Conservation (phyloP, 2,329 filamentous ascomycete genomes). For the Ophiosphaerella herpotricha region DNA sequence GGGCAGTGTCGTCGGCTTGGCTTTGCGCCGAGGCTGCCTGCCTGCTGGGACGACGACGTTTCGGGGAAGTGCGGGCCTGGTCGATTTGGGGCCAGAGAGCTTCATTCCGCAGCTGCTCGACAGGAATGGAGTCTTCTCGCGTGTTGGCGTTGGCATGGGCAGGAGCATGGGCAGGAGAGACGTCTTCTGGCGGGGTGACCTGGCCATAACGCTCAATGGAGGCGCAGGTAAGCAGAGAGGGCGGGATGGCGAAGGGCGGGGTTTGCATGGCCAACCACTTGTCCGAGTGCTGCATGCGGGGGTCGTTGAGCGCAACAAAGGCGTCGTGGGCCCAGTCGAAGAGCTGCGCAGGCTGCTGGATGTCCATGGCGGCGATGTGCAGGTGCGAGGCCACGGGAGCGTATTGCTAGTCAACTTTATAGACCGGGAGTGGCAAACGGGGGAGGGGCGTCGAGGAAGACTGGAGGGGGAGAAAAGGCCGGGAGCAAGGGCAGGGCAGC, state of each 20-base stretch:
- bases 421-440: too few relatives aligned
- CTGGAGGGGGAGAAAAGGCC: too few relatives aligned
- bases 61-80: slow-evolving; percentile 14
- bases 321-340: slow-evolving; percentile 37
- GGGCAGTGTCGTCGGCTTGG: slow-evolving; percentile 2
- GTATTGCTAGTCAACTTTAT: too few relatives aligned
- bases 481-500: too few relatives aligned
- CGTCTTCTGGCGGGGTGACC: slow-evolving; percentile 44
- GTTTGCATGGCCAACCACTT: slow-evolving; percentile 26
- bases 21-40: slow-evolving; percentile 10
- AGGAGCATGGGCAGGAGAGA: slow-evolving; percentile 17
- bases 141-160: slow-evolving; percentile 9
- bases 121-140: slow-evolving; percentile 32
- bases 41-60: slow-evolving; percentile 35
- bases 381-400: too few relatives aligned
- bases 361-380: slow-evolving; percentile 11
- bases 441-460: too few relatives aligned
- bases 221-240: slow-evolving; percentile 32
- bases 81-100: slow-evolving; percentile 26
- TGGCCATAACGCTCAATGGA: slow-evolving; percentile 41
- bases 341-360: slow-evolving; percentile 15
- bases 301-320: slow-evolving; percentile 30
- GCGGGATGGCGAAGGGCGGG: slow-evolving; percentile 32
- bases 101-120: slow-evolving; percentile 37
- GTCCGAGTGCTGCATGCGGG: slow-evolving; percentile 14